Evolutionary conservation across 129 eudicot genomes (phyloP), one percentile per base, ranked within the genome.

Genomic region (Flaveria bidentis): DNA sequence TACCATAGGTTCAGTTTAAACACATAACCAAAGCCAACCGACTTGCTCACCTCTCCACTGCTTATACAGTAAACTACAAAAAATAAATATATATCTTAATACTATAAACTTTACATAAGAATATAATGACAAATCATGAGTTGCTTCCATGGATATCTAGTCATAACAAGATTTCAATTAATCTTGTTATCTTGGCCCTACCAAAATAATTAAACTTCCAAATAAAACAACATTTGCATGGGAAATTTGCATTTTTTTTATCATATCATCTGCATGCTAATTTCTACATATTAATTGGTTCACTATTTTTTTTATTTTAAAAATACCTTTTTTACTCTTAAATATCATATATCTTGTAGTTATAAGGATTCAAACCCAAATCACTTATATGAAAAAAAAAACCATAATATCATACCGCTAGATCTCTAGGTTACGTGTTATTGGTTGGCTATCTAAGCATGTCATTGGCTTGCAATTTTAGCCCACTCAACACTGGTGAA

Each of bases 401-500:
- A 33, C 39, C 39, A 33, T 5, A 0, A 33, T 33, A 33, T 33
- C 39, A 33, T 36, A 36, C 41, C 41, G 0, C 41, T 36, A 36
- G 41, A 36, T 36, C 41, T 36, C 41, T 36, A 36, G 41, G 7
- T 36, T 7, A 36, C 36, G 36, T 0, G 36, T 30, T 30, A 0
- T 30, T 36, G 41, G 41, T 36, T 36, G 0, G 36, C 76, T 80
- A 90, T 83, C 96, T 86, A 71, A 90, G 97, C 94, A 91, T 86
- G 77, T 91, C 94, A 56, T 83, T 84, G 6, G 85, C 56, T 67
- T 78, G 49, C 77, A 88, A 82, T 64, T 70, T 73, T 36, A 85
- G 63, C 13, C 88, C 88, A 75, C 94, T 91, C 67, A 86, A 78
- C 23, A 88, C 78, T 8, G 97, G 97, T 25, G 97, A 88, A 56